Evolutionary conservation across 768 basidiomycete genomes (phyloP), one percentile per base, ranked within the genome.

Genomic region (Candolleomyces aberdarensis): DNA sequence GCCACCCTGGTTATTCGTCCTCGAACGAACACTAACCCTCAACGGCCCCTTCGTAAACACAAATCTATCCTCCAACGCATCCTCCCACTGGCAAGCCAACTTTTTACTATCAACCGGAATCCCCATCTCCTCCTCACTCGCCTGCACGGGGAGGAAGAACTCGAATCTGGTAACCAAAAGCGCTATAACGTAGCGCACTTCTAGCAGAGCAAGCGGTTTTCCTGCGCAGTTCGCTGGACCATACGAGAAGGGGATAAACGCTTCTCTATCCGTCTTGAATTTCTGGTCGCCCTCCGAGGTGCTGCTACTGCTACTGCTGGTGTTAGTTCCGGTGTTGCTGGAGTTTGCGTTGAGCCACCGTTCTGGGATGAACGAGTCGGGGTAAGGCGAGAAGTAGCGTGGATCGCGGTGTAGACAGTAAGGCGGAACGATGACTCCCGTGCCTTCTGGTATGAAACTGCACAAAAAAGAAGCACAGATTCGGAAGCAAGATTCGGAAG

Each of bases 211-310:
- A 50, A 78, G 57, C 53, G 67, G 68, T 49, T 68, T 77, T 19
- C 83, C 83, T 5, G 75, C 79, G 65, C 85, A 85, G 64, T 81
- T 81, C 14, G 76, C 75, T n/a, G 83, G 82, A 0, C 84, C 83
- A 52, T 71, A 67, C 22, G 75, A 76, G 64, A 76, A 78, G 5
- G 75, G 75, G 31, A 76, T 71, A n/a, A 55, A 55, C 31, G 32
- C 53, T 55, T 55, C 53, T 55, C 39, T 55, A 55, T 55, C 53
- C 53, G 53, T 55, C 15, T 55, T 36, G 53, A 55, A 55, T 17
- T 31, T 41, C 20, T 11, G 53, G n/a, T 13, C 26, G 14, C 15
- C 11, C 5, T 55, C 53, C 15, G 11, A 26, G 26, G 26, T 3
- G 26, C 26, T 26, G 26, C 26, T 3, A 26, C 2, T 26, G 26